phyloP scores from a whole-genome alignment of 2,329 filamentous ascomycete genomes.

The Coleophoma crateriformis region DNA sequence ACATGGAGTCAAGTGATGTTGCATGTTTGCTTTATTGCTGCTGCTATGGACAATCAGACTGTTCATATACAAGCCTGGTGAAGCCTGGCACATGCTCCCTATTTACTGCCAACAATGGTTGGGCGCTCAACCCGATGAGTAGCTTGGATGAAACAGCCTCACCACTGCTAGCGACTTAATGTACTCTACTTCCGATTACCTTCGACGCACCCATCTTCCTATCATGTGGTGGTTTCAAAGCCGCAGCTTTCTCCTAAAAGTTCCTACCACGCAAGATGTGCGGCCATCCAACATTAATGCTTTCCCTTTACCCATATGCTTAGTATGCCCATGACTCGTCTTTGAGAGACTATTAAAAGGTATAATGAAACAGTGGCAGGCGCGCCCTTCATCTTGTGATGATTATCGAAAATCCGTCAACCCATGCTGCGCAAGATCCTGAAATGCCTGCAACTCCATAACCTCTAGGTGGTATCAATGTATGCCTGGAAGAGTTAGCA shows the following conservation, averaged over 20 bases:
- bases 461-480: slow-evolving; percentile 80
- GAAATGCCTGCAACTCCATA: slow-evolving; percentile 85
- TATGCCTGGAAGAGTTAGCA: slow-evolving; percentile 55
- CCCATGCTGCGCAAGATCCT: slow-evolving; percentile 73
- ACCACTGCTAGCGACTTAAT: too few species aligned
- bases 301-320: slow-evolving; percentile 1
- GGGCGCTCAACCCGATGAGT: too few species aligned
- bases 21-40: too few species aligned
- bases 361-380: neutral
- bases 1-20: too few species aligned
- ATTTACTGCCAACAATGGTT: too few species aligned
- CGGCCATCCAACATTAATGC: neutral
- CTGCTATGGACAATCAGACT: too few species aligned
- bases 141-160: too few species aligned
- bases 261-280: neutral
- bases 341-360: neutral
- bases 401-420: slow-evolving; percentile 82
- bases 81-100: too few species aligned
- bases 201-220: neutral
- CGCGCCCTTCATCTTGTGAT: slow-evolving; percentile 53
- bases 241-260: neutral
- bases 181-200: too few species aligned
- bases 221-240: neutral
- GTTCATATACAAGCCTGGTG: too few species aligned
- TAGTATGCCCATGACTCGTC: neutral